These are phyloP conservation scores for Cryptosporidium bovis DNA, from an alignment of 169 alveolate species.

Conservation along the genomic window DNA sequence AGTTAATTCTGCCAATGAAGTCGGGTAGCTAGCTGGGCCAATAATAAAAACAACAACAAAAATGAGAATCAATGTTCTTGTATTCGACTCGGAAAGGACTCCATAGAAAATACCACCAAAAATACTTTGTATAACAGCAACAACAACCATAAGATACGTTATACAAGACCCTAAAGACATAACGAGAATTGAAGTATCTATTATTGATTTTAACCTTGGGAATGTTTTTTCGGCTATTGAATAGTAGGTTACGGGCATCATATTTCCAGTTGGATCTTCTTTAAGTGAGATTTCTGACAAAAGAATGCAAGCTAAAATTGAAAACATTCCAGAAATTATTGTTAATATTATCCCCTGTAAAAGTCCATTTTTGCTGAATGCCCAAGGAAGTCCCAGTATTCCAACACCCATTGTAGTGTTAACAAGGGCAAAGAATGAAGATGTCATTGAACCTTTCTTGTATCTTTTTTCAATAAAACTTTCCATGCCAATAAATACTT, in stretches of 20 bases:
- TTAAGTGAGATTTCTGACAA: slow-evolving; percentile 54
- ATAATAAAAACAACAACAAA: slow-evolving; percentile 45
- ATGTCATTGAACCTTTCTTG: slow-evolving; percentile 62
- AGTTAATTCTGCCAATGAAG: slow-evolving; percentile 62
- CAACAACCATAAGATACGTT: slow-evolving; percentile 70
- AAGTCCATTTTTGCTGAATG: slow-evolving; percentile 68
- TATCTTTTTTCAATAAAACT: slow-evolving; percentile 41
- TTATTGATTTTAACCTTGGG: slow-evolving; percentile 24
- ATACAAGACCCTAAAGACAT: slow-evolving; percentile 67
- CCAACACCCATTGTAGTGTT: slow-evolving; percentile 75
- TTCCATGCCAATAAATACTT: slow-evolving; percentile 71
- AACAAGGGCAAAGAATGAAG: slow-evolving; percentile 66
- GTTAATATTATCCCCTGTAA: slow-evolving; percentile 53
- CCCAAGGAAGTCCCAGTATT: slow-evolving; percentile 74
- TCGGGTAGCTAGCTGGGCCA: slow-evolving; percentile 75
- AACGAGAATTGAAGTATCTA: slow-evolving; percentile 49
- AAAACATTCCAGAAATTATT: slow-evolving; percentile 56
- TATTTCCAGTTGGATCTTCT: slow-evolving; percentile 43
- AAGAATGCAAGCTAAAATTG: slow-evolving; percentile 57
- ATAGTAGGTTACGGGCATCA: slow-evolving; percentile 61
- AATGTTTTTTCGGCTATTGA: slow-evolving; percentile 72
- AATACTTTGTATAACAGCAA: slow-evolving; percentile 41
- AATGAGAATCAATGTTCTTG: slow-evolving; percentile 35
- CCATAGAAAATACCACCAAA: slow-evolving; percentile 47
- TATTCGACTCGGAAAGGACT: slow-evolving; percentile 22